Conservation (phyloP, 2,329 filamentous ascomycete species). For the Cladophialophora bantiana region DNA sequence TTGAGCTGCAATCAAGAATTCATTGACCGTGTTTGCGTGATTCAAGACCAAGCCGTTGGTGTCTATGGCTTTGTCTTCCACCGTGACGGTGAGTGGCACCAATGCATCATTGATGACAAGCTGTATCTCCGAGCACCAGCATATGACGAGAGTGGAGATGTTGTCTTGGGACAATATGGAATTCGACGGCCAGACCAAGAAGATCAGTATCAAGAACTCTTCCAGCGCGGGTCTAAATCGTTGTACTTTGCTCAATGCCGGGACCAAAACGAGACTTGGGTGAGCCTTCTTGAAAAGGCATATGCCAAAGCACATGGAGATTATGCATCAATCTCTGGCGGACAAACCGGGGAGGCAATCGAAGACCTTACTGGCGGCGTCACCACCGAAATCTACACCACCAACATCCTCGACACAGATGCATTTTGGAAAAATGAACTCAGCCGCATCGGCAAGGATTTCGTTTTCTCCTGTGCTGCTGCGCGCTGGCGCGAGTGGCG, state of each 20-base stretch:
- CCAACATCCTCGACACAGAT: conserved; percentile 68
- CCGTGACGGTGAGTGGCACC: conserved; percentile 89
- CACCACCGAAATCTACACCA: conserved; percentile 55
- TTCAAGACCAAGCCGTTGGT: conserved; percentile 74
- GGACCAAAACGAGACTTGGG: conserved; percentile 81
- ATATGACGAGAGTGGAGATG: conserved; percentile 79
- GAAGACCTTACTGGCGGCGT: conserved; percentile 65
- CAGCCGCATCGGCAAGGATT: conserved; percentile 79
- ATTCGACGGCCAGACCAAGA: conserved; percentile 77
- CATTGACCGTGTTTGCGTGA: conserved; percentile 77
- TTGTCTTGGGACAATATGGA: conserved; percentile 76
- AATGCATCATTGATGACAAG: conserved; percentile 91
- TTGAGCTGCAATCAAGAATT: conserved; percentile 76
- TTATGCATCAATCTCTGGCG: conserved; percentile 76
- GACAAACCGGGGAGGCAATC: conserved; percentile 70
- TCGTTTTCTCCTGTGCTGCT: conserved; percentile 60
- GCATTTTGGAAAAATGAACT: conserved; percentile 85
- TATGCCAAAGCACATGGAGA: conserved; percentile 86
- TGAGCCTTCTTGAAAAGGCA: conserved; percentile 75
- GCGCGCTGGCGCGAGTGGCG: conserved; percentile 47
- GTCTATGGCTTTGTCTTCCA: conserved; percentile 88
- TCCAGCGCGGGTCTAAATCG: conserved; percentile 77
- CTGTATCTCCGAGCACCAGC: conserved; percentile 82
- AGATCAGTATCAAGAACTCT: conserved; percentile 71
- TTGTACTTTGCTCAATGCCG: conserved; percentile 80